Percentiles rank a stretch among this genome's conserved stretches.
Evolutionary conservation across 208 protist genomes (phyloP).

Genomic region (Leishmania lainsoni): DNA sequence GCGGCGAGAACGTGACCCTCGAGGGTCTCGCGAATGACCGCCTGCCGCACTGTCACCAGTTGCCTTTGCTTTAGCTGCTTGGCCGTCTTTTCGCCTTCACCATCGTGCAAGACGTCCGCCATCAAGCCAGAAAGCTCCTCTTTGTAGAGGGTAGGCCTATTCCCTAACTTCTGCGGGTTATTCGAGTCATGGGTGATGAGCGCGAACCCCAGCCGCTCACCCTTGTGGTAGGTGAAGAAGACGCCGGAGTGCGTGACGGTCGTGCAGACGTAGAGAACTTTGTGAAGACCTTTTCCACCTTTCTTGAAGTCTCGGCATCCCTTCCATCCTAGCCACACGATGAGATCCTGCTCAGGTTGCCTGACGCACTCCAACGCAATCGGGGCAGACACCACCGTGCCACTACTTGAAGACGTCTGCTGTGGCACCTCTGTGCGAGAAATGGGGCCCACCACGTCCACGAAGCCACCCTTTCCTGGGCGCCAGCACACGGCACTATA

Average conservation of each 20-base stretch:
- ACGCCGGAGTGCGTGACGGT: slow-evolving; percentile 15
- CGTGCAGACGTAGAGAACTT: slow-evolving; percentile 26
- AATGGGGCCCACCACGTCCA: slow-evolving; percentile 16
- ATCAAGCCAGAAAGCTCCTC: slow-evolving; percentile 15
- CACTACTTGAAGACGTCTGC: not conserved
- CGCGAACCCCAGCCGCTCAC: slow-evolving; percentile 19
- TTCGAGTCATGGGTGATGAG: slow-evolving; percentile 5
- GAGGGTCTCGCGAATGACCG: slow-evolving; percentile 37
- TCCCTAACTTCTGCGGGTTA: not conserved
- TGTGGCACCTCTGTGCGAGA: not conserved
- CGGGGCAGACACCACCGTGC: not conserved
- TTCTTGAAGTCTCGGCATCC: slow-evolving; percentile 17
- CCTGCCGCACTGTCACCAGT: slow-evolving; percentile 34
- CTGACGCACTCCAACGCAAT: slow-evolving; percentile 22
- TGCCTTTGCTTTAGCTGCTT: not conserved
- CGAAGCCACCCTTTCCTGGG: slow-evolving; percentile 5
- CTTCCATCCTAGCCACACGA: slow-evolving; percentile 26
- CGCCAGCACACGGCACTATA: slow-evolving; percentile 31
- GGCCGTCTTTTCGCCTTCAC: not conserved
- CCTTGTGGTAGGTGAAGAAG: slow-evolving; percentile 21
- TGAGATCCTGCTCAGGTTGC: slow-evolving; percentile 21
- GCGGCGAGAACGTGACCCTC: slow-evolving; percentile 41
- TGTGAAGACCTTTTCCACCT: not conserved
- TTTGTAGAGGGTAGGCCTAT: not conserved
- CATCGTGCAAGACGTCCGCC: not conserved